phyloP scores from a whole-genome alignment of 2,329 filamentous ascomycete genomes.

The Aspergillus pseudonomiae region DNA sequence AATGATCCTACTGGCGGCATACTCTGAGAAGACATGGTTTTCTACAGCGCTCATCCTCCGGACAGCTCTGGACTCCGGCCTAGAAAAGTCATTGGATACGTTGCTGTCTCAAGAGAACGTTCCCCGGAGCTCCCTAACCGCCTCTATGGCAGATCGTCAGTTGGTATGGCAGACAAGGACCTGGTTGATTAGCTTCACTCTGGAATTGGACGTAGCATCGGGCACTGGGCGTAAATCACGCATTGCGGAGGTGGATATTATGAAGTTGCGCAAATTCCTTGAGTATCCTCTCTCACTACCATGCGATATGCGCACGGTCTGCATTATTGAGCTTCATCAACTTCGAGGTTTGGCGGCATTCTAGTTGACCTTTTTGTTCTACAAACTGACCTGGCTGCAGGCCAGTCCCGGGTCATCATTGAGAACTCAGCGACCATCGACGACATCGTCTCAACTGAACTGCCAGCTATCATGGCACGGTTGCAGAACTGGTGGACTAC shows the following conservation, averaged over 20 bases:
- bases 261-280: constrained; percentile 36
- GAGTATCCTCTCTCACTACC: constrained; percentile 40
- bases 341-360: constrained; percentile 29
- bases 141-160: constrained; percentile 37
- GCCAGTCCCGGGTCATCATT: constrained; percentile 32
- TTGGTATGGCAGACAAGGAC: constrained; percentile 40
- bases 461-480: constrained; percentile 36
- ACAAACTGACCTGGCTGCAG: constrained; percentile 15
- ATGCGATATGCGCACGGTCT: constrained; percentile 38
- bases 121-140: constrained; percentile 38
- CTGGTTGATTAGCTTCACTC: constrained; percentile 39
- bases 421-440: constrained; percentile 29
- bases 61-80: constrained; percentile 37
- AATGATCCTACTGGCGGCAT: constrained; percentile 40
- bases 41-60: constrained; percentile 40
- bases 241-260: constrained; percentile 36
- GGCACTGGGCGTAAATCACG: constrained; percentile 40
- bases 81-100: constrained; percentile 39
- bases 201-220: constrained; percentile 39
- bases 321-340: constrained; percentile 40
- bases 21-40: constrained; percentile 43
- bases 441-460: constrained; percentile 30
- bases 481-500: constrained; percentile 38
- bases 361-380: neutral
- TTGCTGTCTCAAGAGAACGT: constrained; percentile 33